Percentiles rank a stretch among this genome's conserved stretches.
Evolutionary conservation across 306 rosid genomes (phyloP).

Genomic region (Fragaria vesca): DNA sequence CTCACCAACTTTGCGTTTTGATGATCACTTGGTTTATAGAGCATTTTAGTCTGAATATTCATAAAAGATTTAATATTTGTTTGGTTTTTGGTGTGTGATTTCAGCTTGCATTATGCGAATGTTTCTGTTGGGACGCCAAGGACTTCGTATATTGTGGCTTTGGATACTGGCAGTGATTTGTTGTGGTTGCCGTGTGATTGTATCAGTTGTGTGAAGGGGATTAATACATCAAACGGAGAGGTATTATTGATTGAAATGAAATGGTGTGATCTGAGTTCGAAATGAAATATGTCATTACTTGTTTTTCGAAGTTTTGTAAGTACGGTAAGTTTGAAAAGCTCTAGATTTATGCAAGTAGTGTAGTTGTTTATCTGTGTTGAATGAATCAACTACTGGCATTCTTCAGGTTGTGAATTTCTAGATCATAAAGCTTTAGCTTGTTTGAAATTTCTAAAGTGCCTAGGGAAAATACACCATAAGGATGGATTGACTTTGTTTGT

Average conservation of each 20-base stretch:
- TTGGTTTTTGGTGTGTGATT: constrained; percentile 7
- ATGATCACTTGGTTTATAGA: not conserved
- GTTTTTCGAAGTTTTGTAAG: not conserved
- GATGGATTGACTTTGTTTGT: no score
- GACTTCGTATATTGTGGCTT: constrained; percentile 71
- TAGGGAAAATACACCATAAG: not conserved
- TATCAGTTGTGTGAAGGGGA: constrained; percentile 38
- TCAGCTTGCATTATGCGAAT: constrained; percentile 91
- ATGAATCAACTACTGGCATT: not conserved
- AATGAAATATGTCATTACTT: not conserved
- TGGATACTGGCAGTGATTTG: constrained; percentile 94
- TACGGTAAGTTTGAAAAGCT: not conserved
- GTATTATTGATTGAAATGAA: constrained; percentile 17
- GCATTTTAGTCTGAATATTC: not conserved
- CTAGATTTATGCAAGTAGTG: not conserved
- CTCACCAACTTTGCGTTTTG: not conserved
- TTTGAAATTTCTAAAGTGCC: not conserved
- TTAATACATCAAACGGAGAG: constrained; percentile 28
- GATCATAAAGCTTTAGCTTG: not conserved
- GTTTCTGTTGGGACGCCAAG: constrained; percentile 85
- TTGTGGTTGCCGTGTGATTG: constrained; percentile 97
- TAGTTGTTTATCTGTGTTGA: not conserved
- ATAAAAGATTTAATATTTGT: not conserved
- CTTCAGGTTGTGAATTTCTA: not conserved
- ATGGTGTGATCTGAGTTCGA: not conserved